Conservation (phyloP, 257 asterid genomes). For the Penstemon barbatus region DNA sequence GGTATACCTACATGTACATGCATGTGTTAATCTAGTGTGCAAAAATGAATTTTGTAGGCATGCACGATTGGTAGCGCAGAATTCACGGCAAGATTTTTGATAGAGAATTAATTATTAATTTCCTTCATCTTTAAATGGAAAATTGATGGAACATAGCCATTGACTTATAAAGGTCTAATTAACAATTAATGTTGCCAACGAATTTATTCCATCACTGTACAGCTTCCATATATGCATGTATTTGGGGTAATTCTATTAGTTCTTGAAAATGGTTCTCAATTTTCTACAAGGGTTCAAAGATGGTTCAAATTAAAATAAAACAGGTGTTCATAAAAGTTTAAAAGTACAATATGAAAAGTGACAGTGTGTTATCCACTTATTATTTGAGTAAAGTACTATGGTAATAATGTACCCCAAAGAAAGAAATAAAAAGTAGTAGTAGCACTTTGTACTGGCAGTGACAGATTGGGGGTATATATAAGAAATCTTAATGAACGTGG, state of each 20-base stretch:
- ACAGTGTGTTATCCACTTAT: conserved; percentile 10
- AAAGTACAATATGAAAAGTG: conserved; percentile 15
- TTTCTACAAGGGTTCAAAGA: conserved; percentile 30
- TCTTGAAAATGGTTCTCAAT: conserved; percentile 21
- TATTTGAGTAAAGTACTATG: neutral
- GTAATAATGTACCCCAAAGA: no score
- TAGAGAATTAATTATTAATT: neutral
- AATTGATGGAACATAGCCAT: conserved; percentile 47
- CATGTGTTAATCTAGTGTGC: conserved; percentile 9
- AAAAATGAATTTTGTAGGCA: conserved; percentile 13
- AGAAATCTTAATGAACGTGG: conserved; percentile 24
- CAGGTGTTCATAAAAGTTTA: neutral
- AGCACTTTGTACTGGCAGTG: neutral
- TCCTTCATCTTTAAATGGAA: conserved; percentile 25
- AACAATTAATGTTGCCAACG: conserved; percentile 26
- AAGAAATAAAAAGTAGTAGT: neutral
- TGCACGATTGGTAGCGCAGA: conserved; percentile 37
- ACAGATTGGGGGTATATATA: neutral
- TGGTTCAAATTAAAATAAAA: conserved; percentile 11
- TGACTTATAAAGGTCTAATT: conserved; percentile 38
- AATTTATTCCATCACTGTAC: conserved; percentile 6
- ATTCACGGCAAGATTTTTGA: conserved; percentile 33
- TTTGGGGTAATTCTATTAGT: neutral
- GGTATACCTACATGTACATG: neutral
- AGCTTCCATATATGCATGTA: neutral